Base-by-base conservation (phyloP, 2,329 filamentous ascomycete genomes). In the Chaetothyriales sp. region DNA sequence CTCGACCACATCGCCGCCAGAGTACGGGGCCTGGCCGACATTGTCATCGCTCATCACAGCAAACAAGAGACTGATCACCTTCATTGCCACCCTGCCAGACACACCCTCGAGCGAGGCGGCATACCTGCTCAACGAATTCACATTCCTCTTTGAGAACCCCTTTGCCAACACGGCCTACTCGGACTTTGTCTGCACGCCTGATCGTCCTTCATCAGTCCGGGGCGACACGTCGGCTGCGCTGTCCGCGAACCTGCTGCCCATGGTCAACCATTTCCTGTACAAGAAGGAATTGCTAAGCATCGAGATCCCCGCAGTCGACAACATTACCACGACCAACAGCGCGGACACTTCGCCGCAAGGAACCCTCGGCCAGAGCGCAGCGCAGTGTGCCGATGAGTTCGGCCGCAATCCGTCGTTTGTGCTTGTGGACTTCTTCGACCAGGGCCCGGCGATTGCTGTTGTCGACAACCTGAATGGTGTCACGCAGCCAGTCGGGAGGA, bases 251-350 rank as follows among this genome's bases (percentile, higher is more conserved):
- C 74, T 79, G 59, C 74, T 92, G 64, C 79, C 84, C 22, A 70
- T 92, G 8, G 74, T 86, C 70, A 92, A 92, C 71, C 86, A 92
- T 69, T 90, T 92, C 70, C 74, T 83, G 49, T 68, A 73, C 51
- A 66, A 63, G 4, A 62, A 79, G 19, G 48, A 54, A 1, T 64
- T 72, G 18, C 65, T 73, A 3, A 72, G 71, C 53, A 76, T 86
- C 59, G 67, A 77, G 56, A 69, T 79, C 43, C 83, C 83, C 1
- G 76, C 83, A 57, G 70, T 75, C n/a, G 72, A 68, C 55, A 71
- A 76, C 59, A 75, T 84, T 56, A 67, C 68, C 7, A 76, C 71
- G 8, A 86, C 84, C 43, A 90, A 90, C 64, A 79, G 75, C 36
- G 70, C 80, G 7, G 71, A 67, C 9, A 79, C 76, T 2, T 69